phyloP scores from a whole-genome alignment of 1,284 basidiomycete species.

The Cronartium quercuum region DNA sequence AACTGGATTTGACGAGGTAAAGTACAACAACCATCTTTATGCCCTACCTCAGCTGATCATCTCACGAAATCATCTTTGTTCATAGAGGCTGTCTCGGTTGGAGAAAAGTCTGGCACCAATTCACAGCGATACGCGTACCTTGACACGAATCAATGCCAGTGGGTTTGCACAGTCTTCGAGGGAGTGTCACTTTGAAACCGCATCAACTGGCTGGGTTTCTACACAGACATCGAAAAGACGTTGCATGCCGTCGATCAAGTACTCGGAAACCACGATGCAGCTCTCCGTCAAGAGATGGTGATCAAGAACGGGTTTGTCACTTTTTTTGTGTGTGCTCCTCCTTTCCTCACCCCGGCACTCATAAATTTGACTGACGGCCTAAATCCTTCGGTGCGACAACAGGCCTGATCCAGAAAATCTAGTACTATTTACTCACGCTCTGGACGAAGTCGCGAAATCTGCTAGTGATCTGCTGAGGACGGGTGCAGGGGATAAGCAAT shows the following conservation, averaged over 20 bases:
- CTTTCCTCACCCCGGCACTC: background rate
- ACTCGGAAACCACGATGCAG: constrained; percentile 25
- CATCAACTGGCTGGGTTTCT: too few species aligned
- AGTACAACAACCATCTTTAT: background rate
- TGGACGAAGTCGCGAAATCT: constrained; percentile 28
- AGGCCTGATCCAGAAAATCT: constrained; percentile 30
- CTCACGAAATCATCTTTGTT: background rate
- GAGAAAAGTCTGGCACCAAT: constrained; percentile 26
- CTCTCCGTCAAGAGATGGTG: constrained; percentile 19
- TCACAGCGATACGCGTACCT: constrained; percentile 24
- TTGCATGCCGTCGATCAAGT: constrained; percentile 16
- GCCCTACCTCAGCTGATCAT: background rate
- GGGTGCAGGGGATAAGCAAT: constrained; percentile 5
- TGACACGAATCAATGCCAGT: constrained; percentile 27
- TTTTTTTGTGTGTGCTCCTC: background rate
- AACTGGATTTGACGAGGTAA: constrained; percentile 29
- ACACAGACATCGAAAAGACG: constrained; percentile 28
- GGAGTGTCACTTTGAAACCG: too few species aligned
- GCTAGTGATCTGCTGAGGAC: constrained; percentile 1
- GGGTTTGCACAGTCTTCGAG: background rate
- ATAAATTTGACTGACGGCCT: background rate
- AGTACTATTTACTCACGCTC: constrained; percentile 9
- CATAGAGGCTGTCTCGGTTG: constrained; percentile 20
- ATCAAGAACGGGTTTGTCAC: constrained; percentile 29
- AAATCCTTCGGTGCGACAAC: background rate